phyloP scores from a whole-genome alignment of 2,329 filamentous ascomycete genomes.

The Talaromyces piceae region DNA sequence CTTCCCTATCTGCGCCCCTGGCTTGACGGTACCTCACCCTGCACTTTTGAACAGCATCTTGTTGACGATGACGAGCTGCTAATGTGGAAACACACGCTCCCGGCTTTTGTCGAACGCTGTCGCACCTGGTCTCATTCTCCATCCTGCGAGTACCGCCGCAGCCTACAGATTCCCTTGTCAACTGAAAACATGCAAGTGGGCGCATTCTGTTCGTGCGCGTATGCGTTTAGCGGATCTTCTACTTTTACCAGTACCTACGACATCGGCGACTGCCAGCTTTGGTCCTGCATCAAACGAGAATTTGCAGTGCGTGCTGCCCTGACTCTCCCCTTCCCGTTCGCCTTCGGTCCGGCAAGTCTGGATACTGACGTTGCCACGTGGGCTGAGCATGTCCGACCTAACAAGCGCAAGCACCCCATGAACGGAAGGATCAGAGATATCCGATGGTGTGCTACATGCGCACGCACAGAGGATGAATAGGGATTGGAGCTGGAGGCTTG shows the following conservation, averaged over 20 bases:
- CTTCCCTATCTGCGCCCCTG: background rate
- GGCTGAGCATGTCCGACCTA: background rate
- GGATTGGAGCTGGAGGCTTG: background rate
- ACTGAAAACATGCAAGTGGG: conserved; percentile 14
- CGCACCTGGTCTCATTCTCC: conserved; percentile 29
- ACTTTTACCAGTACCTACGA: conserved; percentile 14
- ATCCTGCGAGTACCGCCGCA: conserved; percentile 24
- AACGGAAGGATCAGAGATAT: background rate
- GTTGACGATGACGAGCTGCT: conserved; percentile 19
- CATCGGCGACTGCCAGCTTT: conserved; percentile 9
- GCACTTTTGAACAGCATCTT: conserved; percentile 10
- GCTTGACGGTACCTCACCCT: conserved; percentile 7
- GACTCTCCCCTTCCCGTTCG: conserved; percentile 23
- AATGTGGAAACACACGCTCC: conserved; percentile 26
- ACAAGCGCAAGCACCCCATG: background rate
- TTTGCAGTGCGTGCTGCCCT: conserved; percentile 25
- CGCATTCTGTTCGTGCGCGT: conserved; percentile 27
- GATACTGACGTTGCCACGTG: background rate
- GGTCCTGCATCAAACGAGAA: conserved; percentile 16
- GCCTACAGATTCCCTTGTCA: conserved; percentile 19
- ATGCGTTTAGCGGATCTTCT: conserved; percentile 12
- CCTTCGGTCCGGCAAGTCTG: conserved; percentile 13
- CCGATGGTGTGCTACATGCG: background rate
- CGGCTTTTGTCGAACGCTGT: conserved; percentile 31
- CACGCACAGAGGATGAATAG: background rate